A percentile compares a stretch with the other conserved stretches of the same genome.
These are phyloP conservation scores for Symbiodinium natans DNA, from an alignment of 73 alveolate genomes.

Conservation along the genomic window DNA sequence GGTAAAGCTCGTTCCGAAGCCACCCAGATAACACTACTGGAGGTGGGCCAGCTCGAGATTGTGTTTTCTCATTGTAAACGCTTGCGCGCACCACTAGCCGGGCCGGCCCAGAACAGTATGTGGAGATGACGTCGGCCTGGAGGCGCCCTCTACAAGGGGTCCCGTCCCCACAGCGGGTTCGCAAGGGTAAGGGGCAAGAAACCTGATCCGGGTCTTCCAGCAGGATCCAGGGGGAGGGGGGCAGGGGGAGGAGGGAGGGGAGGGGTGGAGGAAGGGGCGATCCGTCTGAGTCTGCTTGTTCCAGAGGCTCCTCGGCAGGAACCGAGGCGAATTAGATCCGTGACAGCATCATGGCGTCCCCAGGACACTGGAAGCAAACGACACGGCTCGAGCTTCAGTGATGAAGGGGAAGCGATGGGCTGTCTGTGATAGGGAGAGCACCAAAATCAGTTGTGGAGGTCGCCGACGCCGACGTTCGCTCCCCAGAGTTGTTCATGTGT, in stretches of 20 bases:
- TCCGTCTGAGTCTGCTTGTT: not conserved
- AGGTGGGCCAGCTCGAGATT: not conserved
- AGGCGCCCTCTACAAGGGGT: not conserved
- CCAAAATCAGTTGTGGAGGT: not conserved
- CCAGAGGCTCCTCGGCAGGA: not conserved
- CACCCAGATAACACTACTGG: constrained; percentile 12
- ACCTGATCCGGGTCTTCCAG: not conserved
- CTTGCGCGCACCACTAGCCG: not conserved
- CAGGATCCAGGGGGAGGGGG: too few relatives aligned
- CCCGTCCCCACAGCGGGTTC: not conserved
- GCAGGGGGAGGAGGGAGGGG: too few relatives aligned
- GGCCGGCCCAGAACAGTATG: not conserved
- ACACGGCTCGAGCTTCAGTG: not conserved
- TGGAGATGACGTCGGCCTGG: too few relatives aligned
- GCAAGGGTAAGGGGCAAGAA: not conserved
- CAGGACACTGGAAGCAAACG: not conserved
- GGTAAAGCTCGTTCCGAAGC: constrained; percentile 81
- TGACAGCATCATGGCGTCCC: too few relatives aligned
- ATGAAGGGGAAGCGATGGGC: too few relatives aligned
- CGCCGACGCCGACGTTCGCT: not conserved
- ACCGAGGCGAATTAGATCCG: too few relatives aligned
- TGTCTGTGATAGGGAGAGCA: not conserved
- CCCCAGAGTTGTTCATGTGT: not conserved
- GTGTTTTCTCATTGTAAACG: not conserved
- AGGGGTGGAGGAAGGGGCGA: too few relatives aligned